Conservation (phyloP, 1,284 basidiomycete species). For the Malassezia sympodialis region DNA sequence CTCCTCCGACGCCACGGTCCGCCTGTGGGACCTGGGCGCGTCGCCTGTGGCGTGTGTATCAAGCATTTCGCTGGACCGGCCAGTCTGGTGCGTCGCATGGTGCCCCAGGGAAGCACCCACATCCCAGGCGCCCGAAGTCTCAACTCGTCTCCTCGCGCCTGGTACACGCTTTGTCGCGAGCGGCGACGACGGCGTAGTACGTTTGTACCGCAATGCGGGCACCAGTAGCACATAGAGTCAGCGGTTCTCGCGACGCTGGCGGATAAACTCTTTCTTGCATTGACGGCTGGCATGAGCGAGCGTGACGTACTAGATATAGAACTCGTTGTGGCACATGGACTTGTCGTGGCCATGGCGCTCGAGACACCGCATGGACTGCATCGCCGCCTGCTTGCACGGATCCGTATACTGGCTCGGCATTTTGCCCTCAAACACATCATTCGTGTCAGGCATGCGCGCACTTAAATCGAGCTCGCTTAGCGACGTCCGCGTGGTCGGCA, state of each 20-base stretch:
- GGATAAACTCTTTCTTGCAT: constrained; percentile 14
- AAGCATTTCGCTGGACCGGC: not conserved
- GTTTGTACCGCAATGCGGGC: constrained; percentile 14
- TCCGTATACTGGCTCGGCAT: constrained; percentile 36
- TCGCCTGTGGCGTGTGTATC: constrained; percentile 7
- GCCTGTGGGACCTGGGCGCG: constrained; percentile 12
- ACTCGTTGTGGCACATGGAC: constrained; percentile 32
- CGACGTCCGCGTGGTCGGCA: not conserved
- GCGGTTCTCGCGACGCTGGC: constrained; percentile 1
- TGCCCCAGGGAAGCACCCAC: not conserved
- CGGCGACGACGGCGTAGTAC: constrained; percentile 10
- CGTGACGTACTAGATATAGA: constrained; percentile 32
- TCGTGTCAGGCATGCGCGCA: constrained; percentile 5
- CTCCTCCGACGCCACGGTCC: constrained; percentile 3
- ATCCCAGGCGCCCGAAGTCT: not conserved
- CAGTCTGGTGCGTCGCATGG: constrained; percentile 12
- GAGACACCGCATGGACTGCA: constrained; percentile 41
- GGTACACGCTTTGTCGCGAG: constrained; percentile 5
- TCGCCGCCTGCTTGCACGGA: constrained; percentile 41
- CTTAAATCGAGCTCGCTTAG: constrained; percentile 20
- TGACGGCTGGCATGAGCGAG: constrained; percentile 6
- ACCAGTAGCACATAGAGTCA: constrained; percentile 4
- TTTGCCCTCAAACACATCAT: constrained; percentile 28
- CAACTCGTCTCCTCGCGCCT: constrained; percentile 3
- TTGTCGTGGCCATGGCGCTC: constrained; percentile 40